Percentiles rank a stretch among this genome's conserved stretches.
These are phyloP conservation scores for Russula sp. DNA, from an alignment of 768 basidiomycete genomes.

Conservation along the genomic window DNA sequence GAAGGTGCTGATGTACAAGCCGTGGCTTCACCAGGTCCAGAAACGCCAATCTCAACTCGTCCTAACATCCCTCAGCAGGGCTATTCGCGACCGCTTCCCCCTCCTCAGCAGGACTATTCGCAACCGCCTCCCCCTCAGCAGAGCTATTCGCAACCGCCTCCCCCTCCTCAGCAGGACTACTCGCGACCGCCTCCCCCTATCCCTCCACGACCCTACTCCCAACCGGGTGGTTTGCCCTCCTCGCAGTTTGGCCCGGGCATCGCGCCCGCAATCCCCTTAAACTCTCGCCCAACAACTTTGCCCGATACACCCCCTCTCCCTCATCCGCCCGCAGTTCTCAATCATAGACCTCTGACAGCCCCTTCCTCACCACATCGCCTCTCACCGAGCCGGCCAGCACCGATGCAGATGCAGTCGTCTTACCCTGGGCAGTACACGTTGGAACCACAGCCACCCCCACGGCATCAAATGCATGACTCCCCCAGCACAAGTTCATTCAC, in stretches of 20 bases:
- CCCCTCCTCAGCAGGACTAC: not conserved
- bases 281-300: slow-evolving; percentile 4
- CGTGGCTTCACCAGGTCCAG: slow-evolving; percentile 1
- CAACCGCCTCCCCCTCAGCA: slow-evolving; percentile 4
- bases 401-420: not conserved
- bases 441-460: not conserved
- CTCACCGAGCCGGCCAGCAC: not conserved
- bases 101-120: too few species aligned
- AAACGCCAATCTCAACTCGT: slow-evolving; percentile 8
- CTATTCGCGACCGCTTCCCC: slow-evolving; percentile 5
- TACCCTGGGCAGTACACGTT: not conserved
- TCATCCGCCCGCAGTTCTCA: not conserved
- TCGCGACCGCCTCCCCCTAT: slow-evolving; percentile 7
- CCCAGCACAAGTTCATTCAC: not conserved
- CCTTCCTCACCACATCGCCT: not conserved
- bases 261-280: slow-evolving; percentile 11
- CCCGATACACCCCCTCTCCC: not conserved
- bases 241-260: not conserved
- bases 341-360: not conserved
- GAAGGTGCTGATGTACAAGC: slow-evolving; percentile 1
- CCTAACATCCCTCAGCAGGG: not conserved
- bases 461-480: not conserved
- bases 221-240: not conserved
- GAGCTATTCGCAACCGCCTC: slow-evolving; percentile 7
- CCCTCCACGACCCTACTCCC: slow-evolving; percentile 10